A percentile compares a stretch with the other conserved stretches of the same genome.
These are phyloP conservation scores for Agaricales sp. DNA, from an alignment of 1,284 basidiomycete species.

Conservation along the genomic window DNA sequence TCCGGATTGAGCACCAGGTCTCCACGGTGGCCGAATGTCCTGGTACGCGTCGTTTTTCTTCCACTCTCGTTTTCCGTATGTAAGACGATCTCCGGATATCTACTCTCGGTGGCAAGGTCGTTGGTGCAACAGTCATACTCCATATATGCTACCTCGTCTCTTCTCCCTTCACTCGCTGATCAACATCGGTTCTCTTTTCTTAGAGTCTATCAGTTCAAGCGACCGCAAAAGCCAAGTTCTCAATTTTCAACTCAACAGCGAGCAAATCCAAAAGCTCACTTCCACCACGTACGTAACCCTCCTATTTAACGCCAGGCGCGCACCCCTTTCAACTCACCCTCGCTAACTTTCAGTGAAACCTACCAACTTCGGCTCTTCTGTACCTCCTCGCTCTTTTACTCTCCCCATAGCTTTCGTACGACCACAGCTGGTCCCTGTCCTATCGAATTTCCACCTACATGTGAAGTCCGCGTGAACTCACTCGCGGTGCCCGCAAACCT, in stretches of 20 bases:
- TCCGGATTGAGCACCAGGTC: conserved; percentile 53
- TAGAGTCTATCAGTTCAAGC: conserved; percentile 65
- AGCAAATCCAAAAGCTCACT: conserved; percentile 54
- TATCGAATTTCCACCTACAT: conserved; percentile 87
- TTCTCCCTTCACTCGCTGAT: not conserved
- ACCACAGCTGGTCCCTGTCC: conserved; percentile 41
- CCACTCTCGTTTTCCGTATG: not conserved
- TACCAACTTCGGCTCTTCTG: conserved; percentile 87
- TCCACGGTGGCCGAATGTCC: conserved; percentile 61
- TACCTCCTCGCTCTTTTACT: conserved; percentile 82
- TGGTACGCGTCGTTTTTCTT: conserved; percentile 31
- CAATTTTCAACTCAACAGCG: conserved; percentile 50
- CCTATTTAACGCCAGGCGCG: not conserved
- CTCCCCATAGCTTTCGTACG: conserved; percentile 41
- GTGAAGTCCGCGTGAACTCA: conserved; percentile 82
- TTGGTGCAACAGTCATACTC: not conserved
- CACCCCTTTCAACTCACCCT: not conserved
- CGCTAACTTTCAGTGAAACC: conserved; percentile 34
- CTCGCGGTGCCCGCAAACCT: conserved; percentile 65
- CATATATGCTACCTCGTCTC: too few species aligned
- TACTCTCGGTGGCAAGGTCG: too few species aligned
- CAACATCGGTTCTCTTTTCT: conserved; percentile 9
- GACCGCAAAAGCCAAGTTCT: conserved; percentile 62
- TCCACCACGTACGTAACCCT: conserved; percentile 31
- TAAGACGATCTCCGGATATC: not conserved